Evolutionary conservation across 331 rosid species (phyloP).

Genomic region (Quercus lobata): DNA sequence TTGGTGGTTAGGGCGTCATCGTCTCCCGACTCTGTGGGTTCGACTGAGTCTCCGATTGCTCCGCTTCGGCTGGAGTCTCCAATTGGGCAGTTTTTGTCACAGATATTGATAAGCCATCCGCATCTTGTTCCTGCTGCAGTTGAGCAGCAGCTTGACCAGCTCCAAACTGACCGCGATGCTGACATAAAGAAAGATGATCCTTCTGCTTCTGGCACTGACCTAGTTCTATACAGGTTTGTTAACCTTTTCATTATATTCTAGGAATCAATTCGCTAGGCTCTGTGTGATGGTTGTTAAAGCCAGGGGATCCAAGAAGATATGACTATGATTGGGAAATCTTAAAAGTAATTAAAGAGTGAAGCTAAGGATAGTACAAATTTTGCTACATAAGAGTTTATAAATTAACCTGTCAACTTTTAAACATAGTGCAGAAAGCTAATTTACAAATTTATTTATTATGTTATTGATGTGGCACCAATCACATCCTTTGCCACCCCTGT

Average conservation of each 20-base stretch:
- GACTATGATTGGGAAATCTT: too few species aligned
- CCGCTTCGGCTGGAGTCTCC: slow-evolving; percentile 94
- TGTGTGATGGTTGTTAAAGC: neutral
- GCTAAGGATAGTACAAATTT: too few species aligned
- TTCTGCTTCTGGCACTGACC: slow-evolving; percentile 59
- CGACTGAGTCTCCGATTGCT: slow-evolving; percentile 53
- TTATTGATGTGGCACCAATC: too few species aligned
- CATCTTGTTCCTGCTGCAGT: slow-evolving; percentile 96
- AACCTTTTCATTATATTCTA: neutral
- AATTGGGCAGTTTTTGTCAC: slow-evolving; percentile 80
- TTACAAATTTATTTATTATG: too few species aligned
- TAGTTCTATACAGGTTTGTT: slow-evolving; percentile 76
- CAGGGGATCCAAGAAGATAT: too few species aligned
- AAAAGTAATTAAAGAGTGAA: too few species aligned
- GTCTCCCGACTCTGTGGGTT: slow-evolving; percentile 43
- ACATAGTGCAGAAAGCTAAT: too few species aligned
- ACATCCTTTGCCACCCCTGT: too few species aligned
- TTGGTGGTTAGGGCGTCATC: slow-evolving; percentile 45
- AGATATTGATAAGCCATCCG: slow-evolving; percentile 77
- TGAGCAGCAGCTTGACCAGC: slow-evolving; percentile 89
- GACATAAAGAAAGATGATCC: slow-evolving; percentile 58
- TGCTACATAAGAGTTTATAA: too few species aligned
- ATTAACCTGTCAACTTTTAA: too few species aligned
- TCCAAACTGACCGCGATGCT: slow-evolving; percentile 79
- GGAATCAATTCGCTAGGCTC: neutral